phyloP scores from a whole-genome alignment of 495 filamentous ascomycete species.

The Penicillium paradoxum region DNA sequence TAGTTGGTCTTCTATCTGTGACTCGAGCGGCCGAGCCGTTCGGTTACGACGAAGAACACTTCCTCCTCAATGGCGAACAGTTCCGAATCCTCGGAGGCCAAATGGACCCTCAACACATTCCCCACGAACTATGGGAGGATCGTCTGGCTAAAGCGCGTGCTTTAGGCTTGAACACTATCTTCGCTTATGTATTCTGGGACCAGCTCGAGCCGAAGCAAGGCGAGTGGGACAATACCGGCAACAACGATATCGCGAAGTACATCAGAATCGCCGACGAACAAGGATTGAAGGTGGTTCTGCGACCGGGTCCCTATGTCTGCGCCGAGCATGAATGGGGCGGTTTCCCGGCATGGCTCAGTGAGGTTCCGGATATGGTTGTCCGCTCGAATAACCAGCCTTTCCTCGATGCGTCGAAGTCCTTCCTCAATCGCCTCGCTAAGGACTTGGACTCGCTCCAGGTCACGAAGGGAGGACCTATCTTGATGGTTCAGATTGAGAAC shows the following conservation, averaged over 20 bases:
- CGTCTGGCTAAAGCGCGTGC: constrained; percentile 36
- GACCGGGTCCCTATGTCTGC: constrained; percentile 45
- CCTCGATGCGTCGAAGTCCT: constrained; percentile 30
- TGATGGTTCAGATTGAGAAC: constrained; percentile 48
- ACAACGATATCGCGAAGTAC: constrained; percentile 38
- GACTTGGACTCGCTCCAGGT: constrained; percentile 31
- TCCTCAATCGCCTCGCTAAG: constrained; percentile 30
- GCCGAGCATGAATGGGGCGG: constrained; percentile 48
- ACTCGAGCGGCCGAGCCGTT: constrained; percentile 10
- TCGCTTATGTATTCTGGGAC: constrained; percentile 47
- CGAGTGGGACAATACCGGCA: constrained; percentile 23
- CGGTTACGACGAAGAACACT: constrained; percentile 22
- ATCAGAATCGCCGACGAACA: constrained; percentile 40
- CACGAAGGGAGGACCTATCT: constrained; percentile 38
- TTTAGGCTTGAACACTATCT: constrained; percentile 47
- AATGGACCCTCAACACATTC: constrained; percentile 47
- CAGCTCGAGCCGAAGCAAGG: constrained; percentile 35
- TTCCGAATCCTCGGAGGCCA: constrained; percentile 43
- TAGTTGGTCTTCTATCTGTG: constrained; percentile 1
- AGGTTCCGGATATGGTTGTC: constrained; percentile 35
- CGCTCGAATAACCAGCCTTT: constrained; percentile 34
- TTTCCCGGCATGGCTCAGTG: constrained; percentile 40
- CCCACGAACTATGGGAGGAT: constrained; percentile 37
- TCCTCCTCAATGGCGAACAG: constrained; percentile 38
- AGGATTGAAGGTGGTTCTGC: constrained; percentile 37